Evolutionary conservation across 805 yeast genomes (phyloP).

Genomic region (Millerozyma miso): DNA sequence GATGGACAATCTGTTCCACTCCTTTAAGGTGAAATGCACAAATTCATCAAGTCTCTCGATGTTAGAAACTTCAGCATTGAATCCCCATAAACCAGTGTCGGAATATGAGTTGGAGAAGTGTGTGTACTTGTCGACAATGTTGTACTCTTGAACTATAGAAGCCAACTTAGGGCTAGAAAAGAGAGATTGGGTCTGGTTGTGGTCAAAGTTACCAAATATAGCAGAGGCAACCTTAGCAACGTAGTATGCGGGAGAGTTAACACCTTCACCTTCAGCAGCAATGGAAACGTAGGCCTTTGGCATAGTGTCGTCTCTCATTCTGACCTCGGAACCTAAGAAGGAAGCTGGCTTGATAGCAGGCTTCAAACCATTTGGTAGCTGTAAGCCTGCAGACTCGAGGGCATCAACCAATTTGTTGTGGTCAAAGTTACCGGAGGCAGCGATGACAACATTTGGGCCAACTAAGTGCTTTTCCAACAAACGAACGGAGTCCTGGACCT

Average conservation of each 20-base stretch:
- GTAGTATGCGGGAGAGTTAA: constrained; percentile 59
- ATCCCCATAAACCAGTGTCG: constrained; percentile 84
- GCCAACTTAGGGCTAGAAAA: constrained; percentile 64
- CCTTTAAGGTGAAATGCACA: constrained; percentile 75
- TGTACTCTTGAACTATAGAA: constrained; percentile 64
- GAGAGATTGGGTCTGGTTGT: constrained; percentile 48
- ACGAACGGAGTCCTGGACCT: constrained; percentile 51
- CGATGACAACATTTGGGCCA: constrained; percentile 62
- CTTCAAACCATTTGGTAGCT: constrained; percentile 49
- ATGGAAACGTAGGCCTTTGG: constrained; percentile 76
- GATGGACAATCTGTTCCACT: constrained; percentile 81
- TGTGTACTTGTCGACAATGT: constrained; percentile 64
- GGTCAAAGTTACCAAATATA: constrained; percentile 50
- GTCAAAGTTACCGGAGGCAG: constrained; percentile 64
- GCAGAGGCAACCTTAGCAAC: constrained; percentile 72
- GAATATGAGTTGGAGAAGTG: constrained; percentile 73
- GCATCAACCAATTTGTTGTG: constrained; percentile 69
- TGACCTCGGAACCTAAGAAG: constrained; percentile 82
- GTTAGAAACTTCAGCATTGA: constrained; percentile 61
- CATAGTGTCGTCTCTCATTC: constrained; percentile 83
- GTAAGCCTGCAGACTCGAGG: constrained; percentile 46
- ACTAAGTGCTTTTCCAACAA: constrained; percentile 57
- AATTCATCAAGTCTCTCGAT: constrained; percentile 64
- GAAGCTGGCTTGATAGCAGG: constrained; percentile 48
- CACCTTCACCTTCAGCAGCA: constrained; percentile 70